phyloP scores from a whole-genome alignment of 192 early-diverging fungal species.

The Gigaspora rosea region DNA sequence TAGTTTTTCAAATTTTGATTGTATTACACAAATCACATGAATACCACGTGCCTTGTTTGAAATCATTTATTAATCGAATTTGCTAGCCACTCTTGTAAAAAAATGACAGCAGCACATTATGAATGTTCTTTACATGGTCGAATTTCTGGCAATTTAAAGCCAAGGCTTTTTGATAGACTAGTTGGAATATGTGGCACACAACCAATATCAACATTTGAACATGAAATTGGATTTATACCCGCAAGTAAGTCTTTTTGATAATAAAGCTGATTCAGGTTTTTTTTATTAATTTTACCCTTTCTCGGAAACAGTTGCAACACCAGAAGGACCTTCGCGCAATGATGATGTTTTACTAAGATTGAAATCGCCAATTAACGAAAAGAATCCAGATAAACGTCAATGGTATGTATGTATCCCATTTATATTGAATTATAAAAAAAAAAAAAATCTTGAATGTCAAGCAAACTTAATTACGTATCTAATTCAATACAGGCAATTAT shows the following conservation, averaged over 20 bases:
- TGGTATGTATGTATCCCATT: conserved; percentile 32
- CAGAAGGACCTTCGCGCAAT: conserved; percentile 67
- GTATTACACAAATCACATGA: too few species aligned
- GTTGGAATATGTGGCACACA: conserved; percentile 69
- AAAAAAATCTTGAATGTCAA: background rate
- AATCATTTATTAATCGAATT: background rate
- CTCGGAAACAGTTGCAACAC: conserved; percentile 57
- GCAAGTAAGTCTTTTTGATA: conserved; percentile 42
- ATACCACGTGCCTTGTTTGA: background rate
- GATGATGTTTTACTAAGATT: conserved; percentile 74
- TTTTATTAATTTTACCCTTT: background rate
- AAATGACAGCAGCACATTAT: conserved; percentile 35
- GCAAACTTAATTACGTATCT: background rate
- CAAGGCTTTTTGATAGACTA: conserved; percentile 63
- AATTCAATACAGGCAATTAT: conserved; percentile 50
- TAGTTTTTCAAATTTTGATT: too few species aligned
- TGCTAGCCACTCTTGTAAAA: background rate
- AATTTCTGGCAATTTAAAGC: conserved; percentile 47
- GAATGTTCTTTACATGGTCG: conserved; percentile 63
- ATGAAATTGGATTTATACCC: conserved; percentile 72
- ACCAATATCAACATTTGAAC: conserved; percentile 58
- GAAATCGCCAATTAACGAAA: conserved; percentile 50
- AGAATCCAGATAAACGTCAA: conserved; percentile 41
- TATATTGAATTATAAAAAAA: background rate
- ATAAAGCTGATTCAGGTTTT: background rate